Percentiles rank a stretch among this genome's conserved stretches.
phyloP scores from a whole-genome alignment of 2,329 filamentous ascomycete species.

The Waltergamsia citrina region DNA sequence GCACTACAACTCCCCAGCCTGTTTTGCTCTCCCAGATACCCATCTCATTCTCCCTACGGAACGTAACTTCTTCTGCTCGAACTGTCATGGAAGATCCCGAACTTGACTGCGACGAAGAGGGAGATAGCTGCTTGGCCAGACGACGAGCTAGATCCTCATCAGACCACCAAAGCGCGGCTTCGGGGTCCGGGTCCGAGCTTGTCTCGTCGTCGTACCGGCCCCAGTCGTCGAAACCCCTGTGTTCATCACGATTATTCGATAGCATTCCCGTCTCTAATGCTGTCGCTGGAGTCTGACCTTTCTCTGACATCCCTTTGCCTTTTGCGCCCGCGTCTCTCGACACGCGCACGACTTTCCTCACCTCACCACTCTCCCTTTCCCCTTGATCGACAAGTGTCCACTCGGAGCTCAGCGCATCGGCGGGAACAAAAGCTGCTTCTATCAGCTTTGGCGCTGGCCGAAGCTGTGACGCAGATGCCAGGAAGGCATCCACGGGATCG shows the following conservation, averaged over 20 bases:
- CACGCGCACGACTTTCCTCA: conserved; percentile 22
- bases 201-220: conserved; percentile 26
- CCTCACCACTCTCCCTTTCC: conserved; percentile 16
- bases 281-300: conserved; percentile 1
- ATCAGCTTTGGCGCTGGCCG: conserved; percentile 21
- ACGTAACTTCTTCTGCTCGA: conserved; percentile 35
- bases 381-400: conserved; percentile 25
- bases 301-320: conserved; percentile 6
- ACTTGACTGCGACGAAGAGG: conserved; percentile 12
- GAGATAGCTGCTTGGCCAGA: conserved; percentile 32
- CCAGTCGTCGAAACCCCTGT: conserved; percentile 33
- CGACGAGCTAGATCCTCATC: conserved; percentile 35
- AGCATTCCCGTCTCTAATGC: not conserved
- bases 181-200: not conserved
- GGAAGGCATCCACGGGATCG: conserved; percentile 28
- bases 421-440: conserved; percentile 36
- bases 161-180: conserved; percentile 30
- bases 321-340: conserved; percentile 7
- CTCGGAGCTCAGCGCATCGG: conserved; percentile 21
- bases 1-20: conserved; percentile 39
- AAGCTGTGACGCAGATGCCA: conserved; percentile 21
- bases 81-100: conserved; percentile 26
- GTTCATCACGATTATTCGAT: not conserved
- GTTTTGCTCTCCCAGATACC: conserved; percentile 40
- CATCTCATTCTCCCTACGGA: conserved; percentile 40